Evolutionary conservation across 805 yeast genomes (phyloP).

Genomic region (Zygosaccharomyces siamensis): DNA sequence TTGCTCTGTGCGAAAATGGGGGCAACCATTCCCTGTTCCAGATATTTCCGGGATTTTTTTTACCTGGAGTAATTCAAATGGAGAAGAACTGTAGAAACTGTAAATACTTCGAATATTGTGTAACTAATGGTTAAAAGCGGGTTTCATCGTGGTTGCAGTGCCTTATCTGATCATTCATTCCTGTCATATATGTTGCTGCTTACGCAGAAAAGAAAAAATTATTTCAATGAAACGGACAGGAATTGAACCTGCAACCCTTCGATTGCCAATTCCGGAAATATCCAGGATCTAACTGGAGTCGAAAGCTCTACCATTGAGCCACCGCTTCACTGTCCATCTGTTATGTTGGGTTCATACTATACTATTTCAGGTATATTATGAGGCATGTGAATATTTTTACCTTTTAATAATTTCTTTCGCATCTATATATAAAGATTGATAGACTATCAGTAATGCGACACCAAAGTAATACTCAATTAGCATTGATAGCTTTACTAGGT

Average conservation of each 20-base stretch:
- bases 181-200: too few species aligned
- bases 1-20: constrained; percentile 79
- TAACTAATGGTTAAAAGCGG: too few species aligned
- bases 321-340: constrained; percentile 39
- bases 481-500: not conserved
- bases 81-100: not conserved
- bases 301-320: constrained; percentile 60
- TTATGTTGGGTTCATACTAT: too few species aligned
- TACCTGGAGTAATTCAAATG: constrained; percentile 37
- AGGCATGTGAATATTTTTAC: too few species aligned
- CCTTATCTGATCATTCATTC: too few species aligned
- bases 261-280: constrained; percentile 37
- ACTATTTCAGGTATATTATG: too few species aligned
- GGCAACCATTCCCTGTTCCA: constrained; percentile 77
- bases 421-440: too few species aligned
- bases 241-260: constrained; percentile 66
- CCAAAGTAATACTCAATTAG: not conserved
- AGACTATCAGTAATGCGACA: too few species aligned
- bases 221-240: constrained; percentile 54
- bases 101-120: not conserved
- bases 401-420: too few species aligned
- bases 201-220: constrained; percentile 24
- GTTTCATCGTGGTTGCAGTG: too few species aligned
- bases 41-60: constrained; percentile 70
- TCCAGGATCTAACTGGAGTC: constrained; percentile 42